Conservation (phyloP, 768 basidiomycete species). For the Mycena chlorophos region DNA sequence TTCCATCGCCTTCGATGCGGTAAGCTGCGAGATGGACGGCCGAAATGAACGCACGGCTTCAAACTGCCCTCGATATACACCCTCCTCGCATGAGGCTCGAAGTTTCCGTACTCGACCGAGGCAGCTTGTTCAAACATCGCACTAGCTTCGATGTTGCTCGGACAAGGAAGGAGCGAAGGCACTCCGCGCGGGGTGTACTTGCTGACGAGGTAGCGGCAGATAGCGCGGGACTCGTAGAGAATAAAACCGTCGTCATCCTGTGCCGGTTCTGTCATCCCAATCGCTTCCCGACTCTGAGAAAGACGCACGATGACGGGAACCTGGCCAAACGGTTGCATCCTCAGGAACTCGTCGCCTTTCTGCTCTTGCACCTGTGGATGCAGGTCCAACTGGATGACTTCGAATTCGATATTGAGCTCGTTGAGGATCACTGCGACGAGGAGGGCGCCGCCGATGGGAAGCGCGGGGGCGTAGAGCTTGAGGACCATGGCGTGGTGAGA, state of each 20-base stretch:
- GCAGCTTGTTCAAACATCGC: slow-evolving; percentile 55
- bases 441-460: not conserved
- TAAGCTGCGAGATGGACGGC: not conserved
- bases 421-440: not conserved
- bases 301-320: slow-evolving; percentile 29
- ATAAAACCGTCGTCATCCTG: slow-evolving; percentile 64
- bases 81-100: slow-evolving; percentile 46
- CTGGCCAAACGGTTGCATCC: slow-evolving; percentile 24
- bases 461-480: not conserved
- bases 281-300: not conserved
- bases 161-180: slow-evolving; percentile 44
- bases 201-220: slow-evolving; percentile 55
- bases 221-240: slow-evolving; percentile 66
- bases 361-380: not conserved
- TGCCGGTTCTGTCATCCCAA: not conserved
- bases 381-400: not conserved
- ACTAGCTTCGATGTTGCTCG: slow-evolving; percentile 29
- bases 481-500: slow-evolving; percentile 4
- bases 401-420: not conserved
- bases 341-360: not conserved
- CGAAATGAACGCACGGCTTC: slow-evolving; percentile 40
- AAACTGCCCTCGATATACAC: slow-evolving; percentile 51
- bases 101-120: slow-evolving; percentile 53
- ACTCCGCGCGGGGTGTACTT: slow-evolving; percentile 57
- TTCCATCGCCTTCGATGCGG: slow-evolving; percentile 21